Evolutionary conservation across 192 early-diverging fungal genomes (phyloP), one percentile per base, ranked within the genome.

Genomic region (Lobosporangium transversale): DNA sequence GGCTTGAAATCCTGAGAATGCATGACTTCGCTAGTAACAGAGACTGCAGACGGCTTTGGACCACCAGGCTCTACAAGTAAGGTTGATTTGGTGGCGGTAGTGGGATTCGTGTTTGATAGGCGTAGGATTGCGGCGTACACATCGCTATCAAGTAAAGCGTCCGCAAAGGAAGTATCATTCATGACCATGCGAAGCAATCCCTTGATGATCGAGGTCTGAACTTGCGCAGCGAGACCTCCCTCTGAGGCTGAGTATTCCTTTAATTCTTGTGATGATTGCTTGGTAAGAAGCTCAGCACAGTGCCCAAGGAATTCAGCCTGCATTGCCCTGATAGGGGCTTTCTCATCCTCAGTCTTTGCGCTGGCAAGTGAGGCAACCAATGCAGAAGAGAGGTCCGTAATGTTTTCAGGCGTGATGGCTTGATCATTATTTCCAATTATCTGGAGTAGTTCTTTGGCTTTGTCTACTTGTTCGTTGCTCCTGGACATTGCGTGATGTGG

Each of bases 161-260:
- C 64, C 1, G 31, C 58, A 43, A 76, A 76, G n/a, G 58, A 53
- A 2, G 20, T 17, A 35, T 76, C 73, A 47, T 76, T 66, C 58
- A 76, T 62, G 47, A 62, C 59, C 52, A 76, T 62, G n/a, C 73
- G 63, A 18, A 76, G 58, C 0, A 76, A 47, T 0, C 58, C 53
- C 31, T 76, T 76, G 52, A 76, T 51, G 17, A 67, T 23, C 14
- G 59, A 26, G n/a, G 51, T 53, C 18, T 66, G 57, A 31, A 62
- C 21, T 56, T 67, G 53, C 12, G 53, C 6, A n/a, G 53, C 17
- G 33, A 47, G 36, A 7, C 35, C 44, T 8, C 33, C 48, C 6
- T 23, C 52, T n/a, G n/a, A n/a, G n/a, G n/a, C n/a, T 29, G 36
- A 2, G 11, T 23, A 30, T 30, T 53, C 62, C 2, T 30, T 14